Percentiles rank a stretch among this genome's conserved stretches.
phyloP scores from a whole-genome alignment of 345 rosid species.

The Gossypium sturtianum region DNA sequence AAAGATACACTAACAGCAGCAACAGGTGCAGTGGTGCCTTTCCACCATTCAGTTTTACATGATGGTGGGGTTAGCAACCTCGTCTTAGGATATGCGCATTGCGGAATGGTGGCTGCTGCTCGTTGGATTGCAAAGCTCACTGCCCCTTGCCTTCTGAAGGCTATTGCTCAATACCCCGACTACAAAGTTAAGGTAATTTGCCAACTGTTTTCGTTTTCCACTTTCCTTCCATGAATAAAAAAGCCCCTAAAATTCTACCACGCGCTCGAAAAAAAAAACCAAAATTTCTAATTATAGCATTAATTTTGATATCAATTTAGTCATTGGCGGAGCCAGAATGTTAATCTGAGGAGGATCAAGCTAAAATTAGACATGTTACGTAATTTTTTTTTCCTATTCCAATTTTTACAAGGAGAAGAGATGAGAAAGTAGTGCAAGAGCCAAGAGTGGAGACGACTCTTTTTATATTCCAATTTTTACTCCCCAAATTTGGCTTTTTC shows the following conservation, averaged over 20 bases:
- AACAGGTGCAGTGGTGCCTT: conserved; percentile 97
- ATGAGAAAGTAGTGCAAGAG: no score
- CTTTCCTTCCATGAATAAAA: not conserved
- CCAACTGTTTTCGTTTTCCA: not conserved
- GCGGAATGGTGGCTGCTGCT: conserved; percentile 99
- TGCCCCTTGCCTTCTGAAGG: conserved; percentile 72
- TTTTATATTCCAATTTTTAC: no score
- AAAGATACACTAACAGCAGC: conserved; percentile 97
- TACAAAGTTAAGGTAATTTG: conserved; percentile 67
- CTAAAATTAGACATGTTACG: no score
- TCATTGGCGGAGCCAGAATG: no score
- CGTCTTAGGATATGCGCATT: conserved; percentile 94
- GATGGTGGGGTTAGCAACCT: conserved; percentile 94
- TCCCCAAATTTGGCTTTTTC: no score
- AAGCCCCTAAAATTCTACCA: not conserved
- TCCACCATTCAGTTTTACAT: conserved; percentile 91
- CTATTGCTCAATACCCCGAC: conserved; percentile 64
- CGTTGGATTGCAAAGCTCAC: conserved; percentile 95
- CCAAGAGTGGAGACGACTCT: no score
- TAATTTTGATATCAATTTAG: no score
- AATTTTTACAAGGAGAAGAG: no score
- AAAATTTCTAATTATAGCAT: no score
- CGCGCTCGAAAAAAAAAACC: no score
- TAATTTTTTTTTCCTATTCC: no score
- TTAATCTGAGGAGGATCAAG: no score